Conservation (phyloP, 2,329 filamentous ascomycete species). For the Zarea fungicola region DNA sequence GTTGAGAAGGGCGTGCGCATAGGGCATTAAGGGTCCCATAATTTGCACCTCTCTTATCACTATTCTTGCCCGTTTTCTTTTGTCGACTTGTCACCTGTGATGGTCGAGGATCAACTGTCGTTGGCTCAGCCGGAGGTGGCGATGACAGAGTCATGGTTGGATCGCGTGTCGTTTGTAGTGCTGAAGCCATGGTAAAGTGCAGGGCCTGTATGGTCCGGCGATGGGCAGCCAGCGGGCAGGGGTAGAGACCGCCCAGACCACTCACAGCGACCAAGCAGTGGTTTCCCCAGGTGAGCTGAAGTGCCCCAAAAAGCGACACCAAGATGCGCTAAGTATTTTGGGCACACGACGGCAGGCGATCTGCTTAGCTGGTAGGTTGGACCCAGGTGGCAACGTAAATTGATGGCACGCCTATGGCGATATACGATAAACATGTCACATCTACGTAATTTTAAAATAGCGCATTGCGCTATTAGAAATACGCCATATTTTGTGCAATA, state of each 20-base stretch:
- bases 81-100: not conserved
- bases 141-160: not conserved
- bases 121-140: not conserved
- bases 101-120: not conserved
- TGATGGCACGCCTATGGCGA: slow-evolving; percentile 1
- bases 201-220: slow-evolving; percentile 5
- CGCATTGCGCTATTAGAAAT: too few relatives aligned
- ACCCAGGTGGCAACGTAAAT: not conserved
- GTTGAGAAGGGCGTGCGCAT: not conserved
- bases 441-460: not conserved
- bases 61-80: not conserved
- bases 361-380: too few relatives aligned
- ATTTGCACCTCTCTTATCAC: not conserved
- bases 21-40: not conserved
- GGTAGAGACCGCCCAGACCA: not conserved
- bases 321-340: too few relatives aligned
- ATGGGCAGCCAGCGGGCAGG: not conserved
- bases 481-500: too few relatives aligned
- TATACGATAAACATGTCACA: not conserved
- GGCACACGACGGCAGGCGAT: too few relatives aligned
- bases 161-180: not conserved
- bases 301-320: too few relatives aligned
- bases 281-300: too few relatives aligned
- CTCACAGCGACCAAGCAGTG: not conserved
- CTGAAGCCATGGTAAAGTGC: not conserved